These are phyloP conservation scores for Lactarius indigo DNA, from an alignment of 768 basidiomycete genomes.

Conservation along the genomic window DNA sequence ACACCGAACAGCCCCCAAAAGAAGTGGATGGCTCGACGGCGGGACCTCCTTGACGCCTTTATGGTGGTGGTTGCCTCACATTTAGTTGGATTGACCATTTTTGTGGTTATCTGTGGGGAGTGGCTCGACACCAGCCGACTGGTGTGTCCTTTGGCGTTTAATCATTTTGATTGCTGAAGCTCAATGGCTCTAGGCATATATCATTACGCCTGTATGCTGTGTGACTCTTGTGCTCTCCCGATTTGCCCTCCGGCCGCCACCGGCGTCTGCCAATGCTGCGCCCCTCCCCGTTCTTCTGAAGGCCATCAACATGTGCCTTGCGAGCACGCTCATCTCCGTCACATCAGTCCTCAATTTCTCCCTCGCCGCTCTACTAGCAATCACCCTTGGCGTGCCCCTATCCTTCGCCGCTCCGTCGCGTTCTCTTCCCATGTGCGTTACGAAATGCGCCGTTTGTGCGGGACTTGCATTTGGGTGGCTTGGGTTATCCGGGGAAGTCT, in stretches of 20 bases:
- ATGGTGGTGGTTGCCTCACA: constrained; percentile 57
- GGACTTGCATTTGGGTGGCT: constrained; percentile 58
- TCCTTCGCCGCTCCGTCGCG: constrained; percentile 40
- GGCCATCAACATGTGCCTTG: constrained; percentile 72
- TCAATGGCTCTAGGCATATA: constrained; percentile 5
- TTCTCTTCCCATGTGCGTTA: constrained; percentile 29
- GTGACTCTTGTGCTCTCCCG: constrained; percentile 35
- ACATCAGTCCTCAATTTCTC: constrained; percentile 91
- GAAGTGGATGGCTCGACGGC: constrained; percentile 44
- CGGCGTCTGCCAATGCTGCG: constrained; percentile 33
- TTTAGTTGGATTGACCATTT: constrained; percentile 48
- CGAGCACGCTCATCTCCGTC: constrained; percentile 83
- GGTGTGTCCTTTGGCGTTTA: constrained; percentile 35
- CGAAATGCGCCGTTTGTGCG: constrained; percentile 38
- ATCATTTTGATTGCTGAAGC: background rate
- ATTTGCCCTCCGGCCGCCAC: constrained; percentile 29
- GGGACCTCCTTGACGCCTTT: constrained; percentile 55
- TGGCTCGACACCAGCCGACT: constrained; percentile 41
- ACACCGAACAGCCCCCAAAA: constrained; percentile 10
- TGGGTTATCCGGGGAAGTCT: constrained; percentile 43
- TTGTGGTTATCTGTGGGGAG: constrained; percentile 43
- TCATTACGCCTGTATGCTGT: constrained; percentile 1
- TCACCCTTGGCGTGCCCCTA: constrained; percentile 66
- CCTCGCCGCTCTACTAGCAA: constrained; percentile 68
- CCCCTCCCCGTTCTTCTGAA: constrained; percentile 52